Conservation (phyloP, 1,284 basidiomycete species). For the Thelephora terrestris region DNA sequence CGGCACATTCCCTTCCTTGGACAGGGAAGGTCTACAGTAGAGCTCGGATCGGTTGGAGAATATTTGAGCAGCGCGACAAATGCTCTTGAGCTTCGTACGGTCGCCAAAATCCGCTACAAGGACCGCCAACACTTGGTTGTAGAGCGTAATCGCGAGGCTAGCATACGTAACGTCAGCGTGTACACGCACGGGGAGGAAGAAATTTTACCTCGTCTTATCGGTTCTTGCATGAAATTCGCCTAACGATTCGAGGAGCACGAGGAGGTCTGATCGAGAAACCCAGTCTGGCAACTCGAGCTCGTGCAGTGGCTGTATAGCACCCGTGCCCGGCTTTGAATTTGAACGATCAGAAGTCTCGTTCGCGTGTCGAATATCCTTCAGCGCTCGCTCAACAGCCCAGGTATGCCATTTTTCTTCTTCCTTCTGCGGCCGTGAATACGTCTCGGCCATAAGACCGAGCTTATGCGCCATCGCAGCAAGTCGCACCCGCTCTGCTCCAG, state of each 20-base stretch:
- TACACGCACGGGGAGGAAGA: not conserved
- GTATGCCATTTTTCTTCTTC: constrained; percentile 52
- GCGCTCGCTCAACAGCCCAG: constrained; percentile 51
- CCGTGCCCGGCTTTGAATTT: not conserved
- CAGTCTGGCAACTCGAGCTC: constrained; percentile 54
- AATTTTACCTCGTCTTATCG: constrained; percentile 51
- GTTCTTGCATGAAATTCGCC: constrained; percentile 50
- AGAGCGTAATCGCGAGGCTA: not conserved
- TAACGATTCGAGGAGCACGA: constrained; percentile 59
- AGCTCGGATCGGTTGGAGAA: not conserved
- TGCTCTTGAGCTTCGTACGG: not conserved
- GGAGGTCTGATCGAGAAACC: constrained; percentile 51
- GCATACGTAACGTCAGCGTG: not conserved
- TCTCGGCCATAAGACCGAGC: constrained; percentile 47
- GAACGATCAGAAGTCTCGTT: not conserved
- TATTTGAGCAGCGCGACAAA: not conserved
- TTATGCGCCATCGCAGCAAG: constrained; percentile 57
- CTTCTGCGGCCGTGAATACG: constrained; percentile 25
- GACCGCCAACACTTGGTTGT: not conserved
- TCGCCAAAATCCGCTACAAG: not conserved
- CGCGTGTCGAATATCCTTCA: constrained; percentile 10
- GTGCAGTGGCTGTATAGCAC: constrained; percentile 23
- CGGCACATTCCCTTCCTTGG: not conserved
- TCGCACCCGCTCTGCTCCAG: constrained; percentile 42
- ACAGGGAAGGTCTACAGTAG: not conserved